Evolutionary conservation across 2,329 filamentous ascomycete genomes (phyloP).

Genomic region (Penicillium psychrosexuale): DNA sequence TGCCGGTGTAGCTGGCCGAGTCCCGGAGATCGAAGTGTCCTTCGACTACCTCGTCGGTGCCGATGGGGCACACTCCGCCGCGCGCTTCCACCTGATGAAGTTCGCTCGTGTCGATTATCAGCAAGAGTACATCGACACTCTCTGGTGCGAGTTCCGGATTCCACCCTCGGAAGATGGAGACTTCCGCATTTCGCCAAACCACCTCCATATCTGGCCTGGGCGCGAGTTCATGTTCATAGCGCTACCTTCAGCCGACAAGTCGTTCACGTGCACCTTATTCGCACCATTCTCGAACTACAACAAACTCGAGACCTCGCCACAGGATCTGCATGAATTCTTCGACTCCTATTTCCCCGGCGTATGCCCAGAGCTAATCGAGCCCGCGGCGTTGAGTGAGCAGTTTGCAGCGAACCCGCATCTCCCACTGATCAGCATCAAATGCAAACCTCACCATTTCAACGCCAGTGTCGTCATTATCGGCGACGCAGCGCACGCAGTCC

Average conservation of each 20-base stretch:
- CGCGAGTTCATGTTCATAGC: conserved; percentile 98
- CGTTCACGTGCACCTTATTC: conserved; percentile 94
- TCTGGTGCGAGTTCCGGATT: conserved; percentile 96
- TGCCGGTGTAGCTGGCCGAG: conserved; percentile 42
- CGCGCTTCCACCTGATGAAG: conserved; percentile 95
- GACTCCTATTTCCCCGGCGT: conserved; percentile 83
- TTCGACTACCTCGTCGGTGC: conserved; percentile 94
- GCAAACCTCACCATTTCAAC: conserved; percentile 77
- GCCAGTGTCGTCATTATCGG: conserved; percentile 80
- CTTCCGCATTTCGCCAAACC: conserved; percentile 84
- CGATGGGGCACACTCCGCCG: conserved; percentile 89
- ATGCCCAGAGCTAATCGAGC: conserved; percentile 56
- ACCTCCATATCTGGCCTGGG: conserved; percentile 96
- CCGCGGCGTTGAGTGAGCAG: conserved; percentile 65
- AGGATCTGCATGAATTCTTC: conserved; percentile 79
- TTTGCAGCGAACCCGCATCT: conserved; percentile 84
- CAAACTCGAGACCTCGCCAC: conserved; percentile 61
- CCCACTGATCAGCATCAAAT: conserved; percentile 90
- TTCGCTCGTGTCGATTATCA: conserved; percentile 84
- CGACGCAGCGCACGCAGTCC: conserved; percentile 95
- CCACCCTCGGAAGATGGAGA: conserved; percentile 51
- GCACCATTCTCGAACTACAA: conserved; percentile 69
- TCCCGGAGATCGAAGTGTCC: conserved; percentile 71
- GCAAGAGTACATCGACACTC: conserved; percentile 91
- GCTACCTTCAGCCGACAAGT: conserved; percentile 81